Percentiles rank a stretch among this genome's conserved stretches.
These are phyloP conservation scores for Ustilaginoidea virens DNA, from an alignment of 2,329 filamentous ascomycete species.

Conservation along the genomic window DNA sequence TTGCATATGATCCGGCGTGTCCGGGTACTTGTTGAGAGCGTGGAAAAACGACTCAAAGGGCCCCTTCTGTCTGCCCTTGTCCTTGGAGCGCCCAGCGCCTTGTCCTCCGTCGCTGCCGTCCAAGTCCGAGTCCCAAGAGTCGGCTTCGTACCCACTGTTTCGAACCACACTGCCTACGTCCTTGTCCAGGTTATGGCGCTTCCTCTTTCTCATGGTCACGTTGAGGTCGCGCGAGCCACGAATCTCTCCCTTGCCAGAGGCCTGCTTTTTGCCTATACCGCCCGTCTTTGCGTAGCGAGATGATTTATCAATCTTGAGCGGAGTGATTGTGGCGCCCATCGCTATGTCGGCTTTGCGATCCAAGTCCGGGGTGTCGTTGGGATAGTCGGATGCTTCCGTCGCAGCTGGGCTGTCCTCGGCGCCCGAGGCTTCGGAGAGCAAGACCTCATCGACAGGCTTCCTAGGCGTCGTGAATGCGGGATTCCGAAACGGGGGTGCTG, in stretches of 20 bases:
- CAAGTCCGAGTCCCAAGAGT: slow-evolving; percentile 33
- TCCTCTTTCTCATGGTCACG: slow-evolving; percentile 33
- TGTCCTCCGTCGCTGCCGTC: slow-evolving; percentile 18
- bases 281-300: slow-evolving; percentile 26
- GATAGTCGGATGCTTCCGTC: slow-evolving; percentile 40
- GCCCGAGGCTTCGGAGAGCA: slow-evolving; percentile 39
- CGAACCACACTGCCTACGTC: slow-evolving; percentile 36
- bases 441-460: slow-evolving; percentile 36
- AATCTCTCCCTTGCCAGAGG: slow-evolving; percentile 51
- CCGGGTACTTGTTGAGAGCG: slow-evolving; percentile 39
- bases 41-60: slow-evolving; percentile 30
- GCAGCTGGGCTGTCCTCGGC: slow-evolving; percentile 44
- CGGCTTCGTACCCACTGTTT: slow-evolving; percentile 24
- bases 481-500: slow-evolving; percentile 42
- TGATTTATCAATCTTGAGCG: slow-evolving; percentile 29
- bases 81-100: slow-evolving; percentile 9
- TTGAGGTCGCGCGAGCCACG: slow-evolving; percentile 26
- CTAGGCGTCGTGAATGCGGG: slow-evolving; percentile 50
- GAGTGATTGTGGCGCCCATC: slow-evolving; percentile 28
- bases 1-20: slow-evolving; percentile 42
- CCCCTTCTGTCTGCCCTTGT: slow-evolving; percentile 11
- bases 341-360: slow-evolving; percentile 28
- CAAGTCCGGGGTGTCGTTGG: slow-evolving; percentile 35
- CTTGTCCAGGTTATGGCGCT: slow-evolving; percentile 32
- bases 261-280: slow-evolving; percentile 22